Conservation (phyloP, 129 eudicot species). For the Deinandra increscens region DNA sequence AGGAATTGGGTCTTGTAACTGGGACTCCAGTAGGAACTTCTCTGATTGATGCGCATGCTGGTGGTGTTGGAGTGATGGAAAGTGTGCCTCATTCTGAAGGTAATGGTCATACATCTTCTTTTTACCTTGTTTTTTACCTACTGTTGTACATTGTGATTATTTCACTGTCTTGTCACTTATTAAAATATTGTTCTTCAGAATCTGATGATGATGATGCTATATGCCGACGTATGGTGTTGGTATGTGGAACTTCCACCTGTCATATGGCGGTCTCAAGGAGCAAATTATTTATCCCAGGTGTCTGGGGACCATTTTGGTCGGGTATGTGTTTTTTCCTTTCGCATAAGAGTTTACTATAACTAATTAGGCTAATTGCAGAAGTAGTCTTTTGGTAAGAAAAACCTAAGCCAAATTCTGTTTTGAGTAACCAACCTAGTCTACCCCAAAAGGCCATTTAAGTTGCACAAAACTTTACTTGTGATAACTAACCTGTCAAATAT, state of each 20-base stretch:
- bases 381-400: not conserved
- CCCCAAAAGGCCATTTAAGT: not conserved
- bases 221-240: conserved; percentile 89
- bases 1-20: conserved; percentile 77
- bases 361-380: not conserved
- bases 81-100: conserved; percentile 56
- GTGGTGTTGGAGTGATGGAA: conserved; percentile 99
- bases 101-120: conserved; percentile 38
- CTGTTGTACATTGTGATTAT: conserved; percentile 7
- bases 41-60: conserved; percentile 98
- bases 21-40: conserved; percentile 98
- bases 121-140: not conserved
- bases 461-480: not conserved
- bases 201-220: conserved; percentile 66
- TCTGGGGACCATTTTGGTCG: conserved; percentile 99
- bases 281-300: conserved; percentile 93
- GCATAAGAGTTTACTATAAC: conserved; percentile 3
- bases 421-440: not conserved
- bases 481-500: not conserved
- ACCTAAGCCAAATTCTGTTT: not conserved
- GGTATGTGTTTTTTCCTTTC: conserved; percentile 41
- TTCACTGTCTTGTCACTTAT: conserved; percentile 9
- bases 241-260: conserved; percentile 98
- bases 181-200: conserved; percentile 34
- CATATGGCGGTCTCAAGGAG: conserved; percentile 85